phyloP scores from a whole-genome alignment of 139 green algal species.

The Coelastrella sp. region DNA sequence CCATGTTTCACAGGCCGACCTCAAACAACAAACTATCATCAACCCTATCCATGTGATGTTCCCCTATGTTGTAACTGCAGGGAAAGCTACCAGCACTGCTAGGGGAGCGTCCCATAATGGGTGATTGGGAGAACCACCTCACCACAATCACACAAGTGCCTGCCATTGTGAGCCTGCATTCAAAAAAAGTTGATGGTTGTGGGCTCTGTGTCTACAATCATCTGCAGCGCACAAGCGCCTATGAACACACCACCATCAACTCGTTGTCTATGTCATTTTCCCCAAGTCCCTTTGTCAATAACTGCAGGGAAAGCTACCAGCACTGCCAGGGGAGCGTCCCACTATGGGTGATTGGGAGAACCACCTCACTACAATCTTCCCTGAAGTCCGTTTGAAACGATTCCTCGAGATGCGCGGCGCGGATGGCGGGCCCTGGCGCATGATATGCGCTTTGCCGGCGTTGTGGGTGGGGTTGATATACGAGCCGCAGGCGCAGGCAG shows the following conservation, averaged over 20 bases:
- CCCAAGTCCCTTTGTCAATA: not conserved
- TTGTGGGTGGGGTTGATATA: conserved; percentile 97
- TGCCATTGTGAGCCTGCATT: too few relatives aligned
- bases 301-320: conserved; percentile 77
- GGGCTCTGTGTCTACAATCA: too few relatives aligned
- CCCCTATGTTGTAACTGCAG: not conserved
- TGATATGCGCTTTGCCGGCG: conserved; percentile 95
- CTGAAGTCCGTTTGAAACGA: conserved; percentile 94
- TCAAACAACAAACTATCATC: not conserved
- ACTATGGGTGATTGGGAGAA: conserved; percentile 95
- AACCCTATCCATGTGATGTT: not conserved
- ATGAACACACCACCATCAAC: not conserved
- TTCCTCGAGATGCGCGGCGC: conserved; percentile 99
- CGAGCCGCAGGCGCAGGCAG: conserved; percentile 76
- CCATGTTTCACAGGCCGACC: too few relatives aligned
- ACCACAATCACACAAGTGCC: too few relatives aligned
- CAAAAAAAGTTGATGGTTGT: too few relatives aligned
- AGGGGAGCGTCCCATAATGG: conserved; percentile 87
- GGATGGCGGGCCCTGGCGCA: conserved; percentile 92
- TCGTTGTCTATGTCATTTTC: not conserved
- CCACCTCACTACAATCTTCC: conserved; percentile 98
- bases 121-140: conserved; percentile 64
- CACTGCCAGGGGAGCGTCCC: conserved; percentile 87
- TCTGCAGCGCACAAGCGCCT: too few relatives aligned
- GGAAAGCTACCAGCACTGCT: conserved; percentile 87